These are phyloP conservation scores for Pseudonectria foliicola DNA, from an alignment of 2,329 filamentous ascomycete genomes.

Conservation along the genomic window DNA sequence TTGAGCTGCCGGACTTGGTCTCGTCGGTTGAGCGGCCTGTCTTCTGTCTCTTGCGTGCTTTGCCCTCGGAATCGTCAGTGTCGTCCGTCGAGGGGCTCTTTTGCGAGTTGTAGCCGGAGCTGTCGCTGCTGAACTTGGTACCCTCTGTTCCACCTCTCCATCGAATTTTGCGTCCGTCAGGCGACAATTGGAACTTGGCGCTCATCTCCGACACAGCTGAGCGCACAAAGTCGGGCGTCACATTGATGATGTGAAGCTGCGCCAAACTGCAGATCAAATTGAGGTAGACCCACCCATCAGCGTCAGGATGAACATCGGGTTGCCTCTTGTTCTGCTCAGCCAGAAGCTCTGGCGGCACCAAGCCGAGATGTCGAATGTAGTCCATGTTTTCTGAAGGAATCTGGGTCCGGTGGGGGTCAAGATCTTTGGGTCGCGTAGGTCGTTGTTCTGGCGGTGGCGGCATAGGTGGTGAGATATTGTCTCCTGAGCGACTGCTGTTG, in stretches of 20 bases:
- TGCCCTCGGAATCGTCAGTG: constrained; percentile 35
- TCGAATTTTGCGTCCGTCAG: constrained; percentile 69
- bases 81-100: constrained; percentile 44
- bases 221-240: constrained; percentile 70
- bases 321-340: constrained; percentile 31
- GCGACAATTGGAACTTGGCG: constrained; percentile 68
- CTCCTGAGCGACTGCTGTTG: constrained; percentile 23
- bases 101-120: constrained; percentile 42
- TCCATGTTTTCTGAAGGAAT: constrained; percentile 70
- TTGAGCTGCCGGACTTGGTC: constrained; percentile 26
- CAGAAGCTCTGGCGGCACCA: constrained; percentile 51
- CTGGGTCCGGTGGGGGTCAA: constrained; percentile 73
- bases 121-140: constrained; percentile 60
- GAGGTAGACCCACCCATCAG: constrained; percentile 74
- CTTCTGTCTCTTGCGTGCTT: constrained; percentile 40
- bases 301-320: constrained; percentile 50
- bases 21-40: constrained; percentile 29
- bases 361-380: constrained; percentile 68
- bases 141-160: constrained; percentile 66
- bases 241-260: constrained; percentile 77
- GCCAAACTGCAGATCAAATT: constrained; percentile 76
- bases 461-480: constrained; percentile 35
- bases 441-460: constrained; percentile 56
- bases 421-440: constrained; percentile 66
- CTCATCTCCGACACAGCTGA: constrained; percentile 64